Evolutionary conservation across 805 yeast species (phyloP), one percentile per base, ranked within the genome.

Genomic region (Candida mattraensis): DNA sequence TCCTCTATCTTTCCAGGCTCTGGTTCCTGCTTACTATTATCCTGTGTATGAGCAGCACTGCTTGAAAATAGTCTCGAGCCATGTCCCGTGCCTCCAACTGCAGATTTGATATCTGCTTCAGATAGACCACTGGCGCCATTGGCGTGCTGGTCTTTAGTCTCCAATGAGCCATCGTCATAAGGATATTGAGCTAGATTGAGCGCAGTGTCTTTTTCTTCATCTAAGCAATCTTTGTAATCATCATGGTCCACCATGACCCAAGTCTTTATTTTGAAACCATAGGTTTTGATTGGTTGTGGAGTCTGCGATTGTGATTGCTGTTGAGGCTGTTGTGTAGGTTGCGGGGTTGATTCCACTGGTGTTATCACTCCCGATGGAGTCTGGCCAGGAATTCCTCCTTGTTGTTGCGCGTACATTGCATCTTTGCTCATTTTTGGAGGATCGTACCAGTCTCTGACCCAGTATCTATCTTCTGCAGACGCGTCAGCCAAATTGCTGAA

Each of bases 41-140:
- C 11, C n/a, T n/a, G n/a, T n/a, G n/a, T 50, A 30, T 44, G 53
- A 11, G 62, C 62, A 3, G 60, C 58, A 41, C 61, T 51, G 41
- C 59, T 56, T 3, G 63, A 54, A 27, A 60, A 58, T 17, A 56
- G 34, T 6, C 46, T 40, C 7, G 48, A 44, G 11, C 53, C 53
- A n/a, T 51, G 59, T 21, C 57, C 60, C 19, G 56, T 43, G 18
- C 66, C 72, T 17, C 69, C 68, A 11, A 63, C 69, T 1, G 71
- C 70, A 19, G 67, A 68, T 35, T 66, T 60, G 19, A 64, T 64
- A 47, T 64, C 69, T 2, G 67, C 67, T 34, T 55, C 63, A n/a
- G 63, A 48, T 32, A 64, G 44, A 1, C 63, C 64, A 16, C 37
- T 39, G 15, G 38, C 48, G 7, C 35, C 46, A 25, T 35, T 39